Percentiles rank a stretch among this genome's conserved stretches.
Conservation (phyloP, 495 filamentous ascomycete genomes). For the Hyaloscypha hepaticicola region DNA sequence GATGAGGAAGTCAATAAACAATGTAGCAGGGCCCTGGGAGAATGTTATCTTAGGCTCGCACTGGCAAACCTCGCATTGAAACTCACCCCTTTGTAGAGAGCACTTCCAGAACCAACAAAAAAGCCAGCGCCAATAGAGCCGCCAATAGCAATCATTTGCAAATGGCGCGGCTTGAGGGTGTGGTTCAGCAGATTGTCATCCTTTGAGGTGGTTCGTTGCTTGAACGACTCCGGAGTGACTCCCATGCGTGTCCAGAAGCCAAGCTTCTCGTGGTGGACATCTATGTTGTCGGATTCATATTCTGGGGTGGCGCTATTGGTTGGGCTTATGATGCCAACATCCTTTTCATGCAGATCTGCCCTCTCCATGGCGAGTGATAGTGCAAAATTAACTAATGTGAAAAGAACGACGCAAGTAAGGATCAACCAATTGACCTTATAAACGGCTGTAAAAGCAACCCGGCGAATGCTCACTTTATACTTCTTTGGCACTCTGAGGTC, state of each 20-base stretch:
- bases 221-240: conserved; percentile 50
- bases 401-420: neutral
- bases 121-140: conserved; percentile 56
- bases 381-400: neutral
- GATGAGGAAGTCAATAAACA: conserved; percentile 28
- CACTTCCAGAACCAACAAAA: conserved; percentile 50
- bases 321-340: neutral
- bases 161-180: conserved; percentile 51
- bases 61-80: neutral
- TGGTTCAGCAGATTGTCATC: conserved; percentile 21
- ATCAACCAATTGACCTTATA: neutral
- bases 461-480: neutral
- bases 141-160: conserved; percentile 78
- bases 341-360: conserved; percentile 21
- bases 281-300: conserved; percentile 7
- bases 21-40: conserved; percentile 22
- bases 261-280: conserved; percentile 1
- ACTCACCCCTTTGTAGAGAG: conserved; percentile 39
- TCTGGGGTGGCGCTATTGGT: conserved; percentile 6
- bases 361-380: neutral
- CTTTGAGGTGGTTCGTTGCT: conserved; percentile 16
- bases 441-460: too few species aligned
- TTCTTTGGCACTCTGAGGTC: neutral
- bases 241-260: conserved; percentile 52
- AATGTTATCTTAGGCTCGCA: neutral